Evolutionary conservation across 2,329 filamentous ascomycete species (phyloP).

Genomic region (Beauveria varroae): DNA sequence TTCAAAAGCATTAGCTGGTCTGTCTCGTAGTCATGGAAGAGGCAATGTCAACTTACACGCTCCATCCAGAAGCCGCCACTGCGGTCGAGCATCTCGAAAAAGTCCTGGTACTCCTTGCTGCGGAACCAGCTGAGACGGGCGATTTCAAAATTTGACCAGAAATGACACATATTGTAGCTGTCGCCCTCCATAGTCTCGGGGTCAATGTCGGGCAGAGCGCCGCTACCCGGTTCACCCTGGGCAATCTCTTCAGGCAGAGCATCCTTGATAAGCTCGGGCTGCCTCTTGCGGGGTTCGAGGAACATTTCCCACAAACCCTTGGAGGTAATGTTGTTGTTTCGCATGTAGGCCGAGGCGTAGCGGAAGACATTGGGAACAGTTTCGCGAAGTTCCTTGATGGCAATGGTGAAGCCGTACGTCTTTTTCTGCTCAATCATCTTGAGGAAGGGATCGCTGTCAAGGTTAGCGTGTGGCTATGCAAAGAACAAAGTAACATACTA

Average conservation of each 20-base stretch:
- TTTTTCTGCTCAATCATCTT: slow-evolving; percentile 94
- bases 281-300: slow-evolving; percentile 64
- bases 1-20: not conserved
- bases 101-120: slow-evolving; percentile 94
- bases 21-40: not conserved
- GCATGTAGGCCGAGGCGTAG: slow-evolving; percentile 96
- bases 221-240: slow-evolving; percentile 63
- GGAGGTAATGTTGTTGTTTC: slow-evolving; percentile 80
- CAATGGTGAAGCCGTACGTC: slow-evolving; percentile 98
- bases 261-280: slow-evolving; percentile 53
- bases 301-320: slow-evolving; percentile 99
- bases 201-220: slow-evolving; percentile 72
- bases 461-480: not conserved
- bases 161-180: slow-evolving; percentile 99
- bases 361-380: slow-evolving; percentile 98
- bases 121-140: slow-evolving; percentile 91
- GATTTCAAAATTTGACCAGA: slow-evolving; percentile 99
- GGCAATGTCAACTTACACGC: slow-evolving; percentile 51
- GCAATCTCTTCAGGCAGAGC: slow-evolving; percentile 74
- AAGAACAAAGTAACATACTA: slow-evolving; percentile 51
- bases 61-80: slow-evolving; percentile 99
- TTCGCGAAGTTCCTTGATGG: slow-evolving; percentile 94
- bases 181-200: slow-evolving; percentile 94
- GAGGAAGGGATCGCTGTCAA: slow-evolving; percentile 77
- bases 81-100: slow-evolving; percentile 97